Conservation (phyloP, 2,329 filamentous ascomycete species). For the Emericellopsis cladophorae region DNA sequence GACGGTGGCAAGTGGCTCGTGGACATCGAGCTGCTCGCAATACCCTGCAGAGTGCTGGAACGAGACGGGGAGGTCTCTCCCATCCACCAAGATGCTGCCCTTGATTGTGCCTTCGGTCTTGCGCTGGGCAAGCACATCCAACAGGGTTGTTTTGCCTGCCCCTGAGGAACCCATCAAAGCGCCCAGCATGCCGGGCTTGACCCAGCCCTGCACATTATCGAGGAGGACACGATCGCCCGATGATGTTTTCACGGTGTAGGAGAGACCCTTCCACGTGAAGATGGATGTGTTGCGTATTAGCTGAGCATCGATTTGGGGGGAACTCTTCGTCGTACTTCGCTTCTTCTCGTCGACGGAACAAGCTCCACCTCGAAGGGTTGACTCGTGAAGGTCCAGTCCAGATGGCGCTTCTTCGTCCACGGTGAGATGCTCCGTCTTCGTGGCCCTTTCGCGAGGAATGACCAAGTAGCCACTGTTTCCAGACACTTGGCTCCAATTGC, state of each 20-base stretch:
- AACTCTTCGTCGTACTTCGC: constrained; percentile 3
- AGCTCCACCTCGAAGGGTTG: constrained; percentile 5
- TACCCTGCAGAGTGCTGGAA: constrained; percentile 57
- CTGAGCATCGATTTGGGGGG: constrained; percentile 8
- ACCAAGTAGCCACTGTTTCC: constrained; percentile 43
- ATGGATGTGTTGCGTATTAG: constrained; percentile 52
- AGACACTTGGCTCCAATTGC: constrained; percentile 38
- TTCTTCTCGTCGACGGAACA: neutral
- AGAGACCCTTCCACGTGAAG: constrained; percentile 64
- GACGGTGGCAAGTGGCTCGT: constrained; percentile 60
- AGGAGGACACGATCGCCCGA: constrained; percentile 55
- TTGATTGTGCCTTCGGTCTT: constrained; percentile 50
- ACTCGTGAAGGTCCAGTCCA: constrained; percentile 19
- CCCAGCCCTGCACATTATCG: constrained; percentile 75
- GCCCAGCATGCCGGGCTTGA: constrained; percentile 78
- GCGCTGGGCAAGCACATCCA: constrained; percentile 31
- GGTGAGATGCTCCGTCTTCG: constrained; percentile 16
- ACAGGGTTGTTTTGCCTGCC: constrained; percentile 29
- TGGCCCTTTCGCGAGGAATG: constrained; percentile 47
- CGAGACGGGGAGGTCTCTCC: constrained; percentile 36
- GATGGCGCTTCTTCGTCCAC: constrained; percentile 36
- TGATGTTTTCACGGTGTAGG: constrained; percentile 53
- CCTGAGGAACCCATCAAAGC: constrained; percentile 56
- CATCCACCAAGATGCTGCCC: constrained; percentile 54
- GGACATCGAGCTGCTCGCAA: constrained; percentile 71